Base-by-base conservation (phyloP, 2,329 filamentous ascomycete genomes). In the Didymella pinodella region DNA sequence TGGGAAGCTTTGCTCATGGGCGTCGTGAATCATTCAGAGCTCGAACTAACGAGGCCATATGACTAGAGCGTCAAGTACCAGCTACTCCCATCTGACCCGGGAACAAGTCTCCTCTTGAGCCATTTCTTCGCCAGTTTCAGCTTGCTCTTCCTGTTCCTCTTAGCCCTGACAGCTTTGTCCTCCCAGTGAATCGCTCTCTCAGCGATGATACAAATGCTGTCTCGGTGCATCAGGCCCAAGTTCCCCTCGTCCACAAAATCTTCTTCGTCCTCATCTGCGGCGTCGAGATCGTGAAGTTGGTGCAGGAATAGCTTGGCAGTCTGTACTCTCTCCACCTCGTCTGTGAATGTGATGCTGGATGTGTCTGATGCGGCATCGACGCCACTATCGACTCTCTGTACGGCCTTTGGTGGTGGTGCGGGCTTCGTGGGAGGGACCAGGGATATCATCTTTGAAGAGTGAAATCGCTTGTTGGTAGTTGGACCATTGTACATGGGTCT, bases 151-250 rank as follows among this genome's bases (percentile, higher is more conserved):
- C 25, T 25, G 20, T 48, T 47, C 7, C 34, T 34, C 34, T 34
- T 38, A 2, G 25, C 38, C 22, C 56, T 59, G 4, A 20, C 26
- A 25, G 32, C 41, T n/a, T 49, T 54, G 16, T 32, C 36, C 34
- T 54, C 51, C 50, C 56, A 54, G 2, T 26, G 10, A 4, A 12
- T n/a, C 12, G 56, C 41, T n/a, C 50, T 32, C 7, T n/a, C 40
- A n/a, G 38, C 20, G 28, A 50, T 54, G 8, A 59, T 18, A 14
- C 49, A 51, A n/a, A 59, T 50, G 8, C 56, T 59, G 18, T 59
- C 56, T 16, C 51, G 31, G 14, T 47, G 40, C 6, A 20, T 50
- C 6, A 20, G 6, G 16, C 46, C 56, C 14, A 59, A 10, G 4
- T 16, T 26, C 1, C 56, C 47, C 3, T 38, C 46, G 2, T 47